Evolutionary conservation across 441 rosid genomes (phyloP), one percentile per base, ranked within the genome.

Genomic region (Flueggea neowawraea): DNA sequence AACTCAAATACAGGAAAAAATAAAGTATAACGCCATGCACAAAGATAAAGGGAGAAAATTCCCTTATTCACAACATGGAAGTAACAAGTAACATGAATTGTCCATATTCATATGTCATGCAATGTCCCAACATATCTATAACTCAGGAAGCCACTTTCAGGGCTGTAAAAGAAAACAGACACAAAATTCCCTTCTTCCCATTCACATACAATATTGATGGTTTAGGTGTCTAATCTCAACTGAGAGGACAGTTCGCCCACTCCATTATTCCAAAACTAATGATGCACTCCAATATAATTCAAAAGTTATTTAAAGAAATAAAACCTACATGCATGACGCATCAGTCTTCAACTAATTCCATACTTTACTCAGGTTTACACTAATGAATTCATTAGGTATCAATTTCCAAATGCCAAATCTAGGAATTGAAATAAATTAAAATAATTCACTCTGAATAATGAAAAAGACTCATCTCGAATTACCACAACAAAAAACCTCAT

Each of bases 11-110:
- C 52, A 44, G 22, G 31, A 15, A 45, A 22, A 16, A 49, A 28
- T 12, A 52, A 58, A 57, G 51, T 12, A 49, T 52, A 56, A 14
- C 44, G 5, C 16, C 6, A 61, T 39, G 63, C 66, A 64, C 50
- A 47, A 14, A 9, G 14, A 47, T 14, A 47, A 47, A 10, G 50
- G 50, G 1, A 47, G 50, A 47, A 47, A 47, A 10, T 12, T 47
- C 4, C n/a, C 1, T 3, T 9, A 47, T 4, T 47, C n/a, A 47
- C 50, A 47, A 47, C 1, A 47, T 4, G n/a, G 5, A 47, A 47
- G n/a, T 22, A 22, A 22, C 2, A 47, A 47, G 50, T 10, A 47
- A 12, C 12, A 10, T 9, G 4, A 9, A 47, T 47, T 47, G 50
- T 47, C 12, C n/a, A 47, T 47, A 47, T 47, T 47, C 4, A 47